Base-by-base conservation (phyloP, 345 rosid species). In the Nephelium lappaceum region DNA sequence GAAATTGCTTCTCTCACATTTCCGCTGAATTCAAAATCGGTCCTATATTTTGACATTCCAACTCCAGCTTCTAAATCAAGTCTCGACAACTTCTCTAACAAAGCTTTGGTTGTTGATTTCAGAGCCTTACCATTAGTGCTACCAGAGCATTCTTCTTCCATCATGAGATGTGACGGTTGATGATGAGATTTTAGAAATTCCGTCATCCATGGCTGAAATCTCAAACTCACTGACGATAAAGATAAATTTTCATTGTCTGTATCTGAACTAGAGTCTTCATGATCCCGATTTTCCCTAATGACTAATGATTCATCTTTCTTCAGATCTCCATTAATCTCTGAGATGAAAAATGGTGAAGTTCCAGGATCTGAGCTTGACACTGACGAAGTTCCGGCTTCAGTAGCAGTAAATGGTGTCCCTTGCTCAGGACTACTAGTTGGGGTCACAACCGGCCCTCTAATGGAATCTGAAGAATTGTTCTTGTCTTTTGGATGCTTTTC, bases 401-500 rank as follows among this genome's bases (percentile, higher is more conserved):
- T 97, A 19, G 91, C 83, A 76, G 98, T 94, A 81, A 97, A 97
- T 39, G 99, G 97, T 45, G 99, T 94, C 77, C 99, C 95, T 19
- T 91, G 88, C 90, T 97, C 99, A 19, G 98, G 99, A 88, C 98
- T 94, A 72, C 97, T 93, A 5, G 91, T 88, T 71, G 99, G 96
- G 77, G 98, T 94, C 21, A 93, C 98, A 75, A 86, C 89, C 5
- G 91, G 93, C 49, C 95, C 98, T 72, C 88, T 80, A 15, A 88
- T 83, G 66, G 97, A 88, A 83, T 82, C 88, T 42, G 77, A 71
- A 67, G 85, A 86, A 67, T 79, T 85, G 68, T 82, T 85, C 65
- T 92, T 80, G 63, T 78, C 87, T 76, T 88, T 83, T 18, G 55
- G 2, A 64, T 82, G 79, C 78, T 82, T 85, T 43, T 83, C 89